phyloP scores from a whole-genome alignment of 768 basidiomycete genomes.

The Hortiboletus flavorubellus region DNA sequence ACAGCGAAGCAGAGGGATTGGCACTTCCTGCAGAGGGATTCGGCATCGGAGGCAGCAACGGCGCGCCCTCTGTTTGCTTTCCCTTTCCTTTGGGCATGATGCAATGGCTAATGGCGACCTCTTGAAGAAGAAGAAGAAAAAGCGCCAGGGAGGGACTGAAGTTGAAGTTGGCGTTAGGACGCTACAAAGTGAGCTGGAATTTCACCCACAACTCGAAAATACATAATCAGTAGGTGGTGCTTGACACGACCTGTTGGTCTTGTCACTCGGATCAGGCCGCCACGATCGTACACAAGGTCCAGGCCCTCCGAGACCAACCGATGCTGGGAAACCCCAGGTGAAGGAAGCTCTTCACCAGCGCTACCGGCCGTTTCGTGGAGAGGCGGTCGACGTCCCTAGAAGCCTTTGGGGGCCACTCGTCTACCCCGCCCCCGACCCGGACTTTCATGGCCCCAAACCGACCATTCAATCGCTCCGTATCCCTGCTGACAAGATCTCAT shows the following conservation, averaged over 20 bases:
- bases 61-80: constrained; percentile 22
- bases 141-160: constrained; percentile 6
- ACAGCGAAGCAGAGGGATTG: constrained; percentile 69
- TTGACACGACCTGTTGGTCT: constrained; percentile 3
- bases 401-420: neutral
- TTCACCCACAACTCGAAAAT: neutral
- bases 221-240: neutral
- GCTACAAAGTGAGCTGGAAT: neutral
- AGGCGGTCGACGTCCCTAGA: too few relatives aligned
- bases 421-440: neutral
- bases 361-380: neutral
- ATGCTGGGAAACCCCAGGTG: constrained; percentile 7
- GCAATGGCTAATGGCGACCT: neutral
- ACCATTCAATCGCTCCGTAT: neutral
- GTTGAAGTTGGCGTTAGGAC: constrained; percentile 8
- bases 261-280: neutral
- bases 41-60: constrained; percentile 38
- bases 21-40: constrained; percentile 62
- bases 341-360: neutral
- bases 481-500: neutral
- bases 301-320: constrained; percentile 6
- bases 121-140: neutral
- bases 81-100: constrained; percentile 32
- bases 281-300: constrained; percentile 4
- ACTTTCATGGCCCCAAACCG: neutral